Evolutionary conservation across 108 stramenopile species (phyloP), one percentile per base, ranked within the genome.

Genomic region (Parietichytrium sp.): DNA sequence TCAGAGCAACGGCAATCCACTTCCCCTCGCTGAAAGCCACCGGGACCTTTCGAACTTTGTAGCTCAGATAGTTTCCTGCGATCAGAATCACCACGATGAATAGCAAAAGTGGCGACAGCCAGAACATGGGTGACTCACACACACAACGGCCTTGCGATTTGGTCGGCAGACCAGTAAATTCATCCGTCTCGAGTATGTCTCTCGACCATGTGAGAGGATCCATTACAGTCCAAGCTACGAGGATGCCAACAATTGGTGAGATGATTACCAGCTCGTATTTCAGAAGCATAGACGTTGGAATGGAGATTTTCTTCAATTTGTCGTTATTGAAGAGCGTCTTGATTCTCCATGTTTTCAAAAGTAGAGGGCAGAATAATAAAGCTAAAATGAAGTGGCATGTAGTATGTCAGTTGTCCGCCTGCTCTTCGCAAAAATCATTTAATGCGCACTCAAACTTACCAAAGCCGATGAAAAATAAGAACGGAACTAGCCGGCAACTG

Each of bases 291-390:
- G 38, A 42, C 23, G 36, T 72, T 33, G 61, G 36, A 42, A 72
- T 72, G 61, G 45, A 72, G 61, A 72, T 72, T 33, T 42, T 33
- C 61, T 72, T 72, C 23, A 72, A 42, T 25, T 72, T 72, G 61
- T 33, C 38, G 42, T 72, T 72, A 42, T 72, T 42, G 3, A 72
- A 72, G 42, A 72, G 36, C 0, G 38, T 33, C 4, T 42, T 42
- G 38, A 72, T 10, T n/a, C 61, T 33, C 61, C 61, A 72, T 7
- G 61, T 72, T 42, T 72, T 72, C 29, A 72, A 42, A 33, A 33
- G 45, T 6, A 72, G 61, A n/a, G 61, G 45, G 16, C 38, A 72
- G 42, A 45, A 72, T 6, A 72, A 25, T 6, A 45, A 16, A n/a
- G 20, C n/a, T n/a, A n/a, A n/a, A n/a, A n/a, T n/a, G n/a, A n/a